phyloP scores from a whole-genome alignment of 163 green algal species.

The Scenedesmus sp. region DNA sequence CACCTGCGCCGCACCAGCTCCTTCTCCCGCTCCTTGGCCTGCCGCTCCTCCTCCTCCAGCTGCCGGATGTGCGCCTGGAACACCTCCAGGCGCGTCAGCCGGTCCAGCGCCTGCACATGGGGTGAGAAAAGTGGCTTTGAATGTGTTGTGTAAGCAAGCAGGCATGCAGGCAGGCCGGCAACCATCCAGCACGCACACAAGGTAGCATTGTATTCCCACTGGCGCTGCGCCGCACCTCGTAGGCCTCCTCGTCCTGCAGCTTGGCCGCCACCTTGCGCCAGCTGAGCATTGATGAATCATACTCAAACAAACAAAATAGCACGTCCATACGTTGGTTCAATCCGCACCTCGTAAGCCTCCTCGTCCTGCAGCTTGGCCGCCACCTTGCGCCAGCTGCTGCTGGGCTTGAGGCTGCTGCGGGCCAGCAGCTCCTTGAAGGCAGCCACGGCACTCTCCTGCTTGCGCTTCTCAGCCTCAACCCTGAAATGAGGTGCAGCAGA shows the following conservation, averaged over 20 bases:
- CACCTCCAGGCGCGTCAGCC: conserved; percentile 86
- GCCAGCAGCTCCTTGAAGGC: conserved; percentile 77
- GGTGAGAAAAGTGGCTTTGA: background rate
- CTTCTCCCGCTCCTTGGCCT: conserved; percentile 78
- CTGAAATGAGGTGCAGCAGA: background rate
- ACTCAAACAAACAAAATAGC: too few relatives aligned
- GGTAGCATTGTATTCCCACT: too few relatives aligned
- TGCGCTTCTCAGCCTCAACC: conserved; percentile 63
- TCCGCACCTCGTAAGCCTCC: conserved; percentile 53
- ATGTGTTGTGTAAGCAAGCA: too few relatives aligned
- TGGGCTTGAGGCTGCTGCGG: conserved; percentile 66
- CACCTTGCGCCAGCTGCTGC: conserved; percentile 56
- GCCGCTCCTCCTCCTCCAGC: conserved; percentile 79
- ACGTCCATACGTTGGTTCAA: background rate
- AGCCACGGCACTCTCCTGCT: conserved; percentile 35
- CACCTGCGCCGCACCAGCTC: conserved; percentile 68
- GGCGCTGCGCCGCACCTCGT: conserved; percentile 27
- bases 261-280: conserved; percentile 59
- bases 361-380: conserved; percentile 73
- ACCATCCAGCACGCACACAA: too few relatives aligned
- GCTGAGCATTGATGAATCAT: background rate
- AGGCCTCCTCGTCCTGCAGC: conserved; percentile 73
- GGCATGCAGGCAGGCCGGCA: background rate
- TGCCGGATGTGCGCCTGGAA: conserved; percentile 80
- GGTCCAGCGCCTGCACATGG: conserved; percentile 73